Evolutionary conservation across 1,139 yeast genomes (phyloP).

Genomic region (Pichia sp.): DNA sequence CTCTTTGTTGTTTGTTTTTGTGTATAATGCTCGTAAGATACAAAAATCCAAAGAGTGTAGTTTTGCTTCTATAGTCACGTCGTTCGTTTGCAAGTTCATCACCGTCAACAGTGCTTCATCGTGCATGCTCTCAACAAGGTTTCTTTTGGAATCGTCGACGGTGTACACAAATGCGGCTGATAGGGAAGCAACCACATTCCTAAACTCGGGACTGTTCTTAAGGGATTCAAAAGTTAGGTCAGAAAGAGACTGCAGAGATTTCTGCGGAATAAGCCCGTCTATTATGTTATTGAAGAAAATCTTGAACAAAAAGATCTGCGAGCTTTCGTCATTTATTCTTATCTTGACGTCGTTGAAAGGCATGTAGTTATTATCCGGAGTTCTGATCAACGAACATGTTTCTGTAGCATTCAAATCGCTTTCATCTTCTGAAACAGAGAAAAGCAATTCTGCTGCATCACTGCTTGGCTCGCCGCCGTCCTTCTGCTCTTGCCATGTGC

Average conservation of each 20-base stretch:
- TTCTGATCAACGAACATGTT: neutral
- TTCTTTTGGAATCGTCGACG: neutral
- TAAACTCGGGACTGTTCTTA: neutral
- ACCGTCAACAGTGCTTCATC: neutral
- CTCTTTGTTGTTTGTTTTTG: neutral
- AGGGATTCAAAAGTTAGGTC: conserved; percentile 6
- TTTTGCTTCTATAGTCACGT: neutral
- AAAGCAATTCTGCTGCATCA: neutral
- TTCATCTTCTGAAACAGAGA: neutral
- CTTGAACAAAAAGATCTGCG: conserved; percentile 1
- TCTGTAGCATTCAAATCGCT: neutral
- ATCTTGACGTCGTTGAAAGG: neutral
- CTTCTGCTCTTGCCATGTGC: neutral
- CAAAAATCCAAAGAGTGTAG: conserved; percentile 5
- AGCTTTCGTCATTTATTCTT: neutral
- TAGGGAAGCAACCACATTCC: conserved; percentile 1
- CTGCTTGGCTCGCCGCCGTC: neutral
- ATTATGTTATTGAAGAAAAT: conserved; percentile 6
- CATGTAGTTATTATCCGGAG: neutral
- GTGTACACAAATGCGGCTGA: conserved; percentile 1
- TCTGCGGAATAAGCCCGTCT: neutral
- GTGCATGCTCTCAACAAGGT: neutral
- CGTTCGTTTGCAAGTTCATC: neutral
- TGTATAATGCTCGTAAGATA: neutral
- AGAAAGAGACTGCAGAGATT: conserved; percentile 1